These are phyloP conservation scores for Aeschynomene evenia DNA, from an alignment of 306 rosid genomes.

Conservation along the genomic window DNA sequence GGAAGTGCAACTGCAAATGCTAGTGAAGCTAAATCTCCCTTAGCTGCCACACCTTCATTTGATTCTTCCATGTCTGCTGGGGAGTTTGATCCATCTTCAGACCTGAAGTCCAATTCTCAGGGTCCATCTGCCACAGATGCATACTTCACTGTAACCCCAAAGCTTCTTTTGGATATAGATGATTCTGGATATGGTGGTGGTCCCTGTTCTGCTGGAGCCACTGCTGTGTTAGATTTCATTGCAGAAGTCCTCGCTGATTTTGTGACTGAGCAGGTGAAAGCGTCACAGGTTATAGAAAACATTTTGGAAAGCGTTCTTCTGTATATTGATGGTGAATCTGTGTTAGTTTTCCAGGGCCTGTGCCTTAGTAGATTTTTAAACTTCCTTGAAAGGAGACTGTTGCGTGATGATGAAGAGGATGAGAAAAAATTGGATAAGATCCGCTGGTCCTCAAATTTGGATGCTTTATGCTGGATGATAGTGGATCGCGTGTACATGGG, in stretches of 20 bases:
- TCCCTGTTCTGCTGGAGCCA: conserved; percentile 97
- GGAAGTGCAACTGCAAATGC: conserved; percentile 64
- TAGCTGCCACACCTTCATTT: conserved; percentile 63
- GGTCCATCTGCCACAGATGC: conserved; percentile 60
- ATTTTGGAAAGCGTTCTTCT: conserved; percentile 88
- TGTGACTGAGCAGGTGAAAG: conserved; percentile 88
- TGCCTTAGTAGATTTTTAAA: conserved; percentile 92
- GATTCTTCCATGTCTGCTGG: conserved; percentile 56
- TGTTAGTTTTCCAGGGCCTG: conserved; percentile 93
- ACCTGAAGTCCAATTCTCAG: conserved; percentile 59
- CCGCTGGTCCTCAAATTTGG: conserved; percentile 96
- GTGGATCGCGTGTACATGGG: conserved; percentile 99
- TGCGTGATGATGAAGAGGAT: conserved; percentile 97
- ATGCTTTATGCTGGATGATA: conserved; percentile 92
- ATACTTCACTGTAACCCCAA: conserved; percentile 69
- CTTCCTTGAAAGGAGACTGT: conserved; percentile 92
- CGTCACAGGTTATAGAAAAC: conserved; percentile 72
- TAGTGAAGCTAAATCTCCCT: conserved; percentile 59
- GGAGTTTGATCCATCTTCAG: conserved; percentile 70
- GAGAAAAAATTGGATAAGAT: conserved; percentile 90
- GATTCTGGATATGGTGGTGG: conserved; percentile 99
- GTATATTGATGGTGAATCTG: conserved; percentile 72
- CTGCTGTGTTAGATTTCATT: conserved; percentile 90
- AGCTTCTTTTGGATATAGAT: conserved; percentile 79
- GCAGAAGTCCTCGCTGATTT: conserved; percentile 97